Conservation (phyloP, 768 basidiomycete genomes). For the Agaricus sinodeliciosus region DNA sequence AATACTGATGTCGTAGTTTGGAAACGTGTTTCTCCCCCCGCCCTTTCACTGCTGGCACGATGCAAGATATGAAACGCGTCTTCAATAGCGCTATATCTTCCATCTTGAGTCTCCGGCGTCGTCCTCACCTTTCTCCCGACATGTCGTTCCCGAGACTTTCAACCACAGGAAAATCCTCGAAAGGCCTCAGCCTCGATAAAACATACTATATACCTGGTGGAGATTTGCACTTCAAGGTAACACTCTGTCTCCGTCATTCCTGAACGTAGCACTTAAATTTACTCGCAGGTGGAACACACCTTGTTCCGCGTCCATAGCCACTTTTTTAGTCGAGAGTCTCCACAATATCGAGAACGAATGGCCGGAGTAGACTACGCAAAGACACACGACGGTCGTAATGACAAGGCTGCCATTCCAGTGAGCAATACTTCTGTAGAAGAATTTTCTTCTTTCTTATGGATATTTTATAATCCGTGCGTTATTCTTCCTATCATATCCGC, state of each 20-base stretch:
- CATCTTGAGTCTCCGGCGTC: no score
- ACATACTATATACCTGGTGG: not conserved
- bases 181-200: not conserved
- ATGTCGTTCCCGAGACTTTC: not conserved
- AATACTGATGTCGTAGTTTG: not conserved
- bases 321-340: constrained; percentile 49
- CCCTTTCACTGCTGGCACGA: not conserved
- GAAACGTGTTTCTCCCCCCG: not conserved
- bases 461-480: constrained; percentile 58
- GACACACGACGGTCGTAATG: constrained; percentile 23
- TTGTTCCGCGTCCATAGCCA: constrained; percentile 47
- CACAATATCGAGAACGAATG: constrained; percentile 31
- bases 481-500: not conserved
- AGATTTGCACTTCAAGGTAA: not conserved
- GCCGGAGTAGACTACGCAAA: constrained; percentile 19
- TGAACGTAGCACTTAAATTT: not conserved
- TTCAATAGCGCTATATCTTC: not conserved
- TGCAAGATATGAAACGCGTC: not conserved
- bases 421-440: constrained; percentile 37
- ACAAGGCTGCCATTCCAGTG: constrained; percentile 31
- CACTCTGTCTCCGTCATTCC: not conserved
- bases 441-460: constrained; percentile 51
- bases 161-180: not conserved
- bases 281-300: constrained; percentile 33
- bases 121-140: no score